Conservation (phyloP, 768 basidiomycete species). For the Candolleomyces efflorescens region DNA sequence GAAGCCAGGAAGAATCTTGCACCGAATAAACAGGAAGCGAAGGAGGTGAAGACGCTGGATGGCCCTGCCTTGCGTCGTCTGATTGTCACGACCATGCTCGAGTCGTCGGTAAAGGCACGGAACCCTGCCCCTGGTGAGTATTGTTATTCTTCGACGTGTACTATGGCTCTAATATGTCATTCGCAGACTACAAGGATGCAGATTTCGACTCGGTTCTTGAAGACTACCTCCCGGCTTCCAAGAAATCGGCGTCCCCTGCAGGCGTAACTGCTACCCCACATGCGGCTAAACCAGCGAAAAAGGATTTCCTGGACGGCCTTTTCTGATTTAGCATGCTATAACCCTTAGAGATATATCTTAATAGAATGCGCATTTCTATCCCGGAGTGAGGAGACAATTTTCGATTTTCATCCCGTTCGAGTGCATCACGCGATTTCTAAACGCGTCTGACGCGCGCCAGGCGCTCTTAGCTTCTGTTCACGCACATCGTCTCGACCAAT, state of each 20-base stretch:
- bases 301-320: slow-evolving; percentile 41
- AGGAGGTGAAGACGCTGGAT: slow-evolving; percentile 42
- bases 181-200: slow-evolving; percentile 35
- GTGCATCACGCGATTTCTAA: too few species aligned
- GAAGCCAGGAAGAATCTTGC: slow-evolving; percentile 25
- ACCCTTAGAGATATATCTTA: background rate
- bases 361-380: background rate
- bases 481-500: background rate
- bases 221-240: slow-evolving; percentile 57
- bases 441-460: too few species aligned
- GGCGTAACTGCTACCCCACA: slow-evolving; percentile 10
- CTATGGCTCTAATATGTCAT: background rate
- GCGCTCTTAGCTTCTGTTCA: too few species aligned
- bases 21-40: slow-evolving; percentile 12
- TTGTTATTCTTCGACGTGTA: background rate
- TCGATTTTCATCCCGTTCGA: too few species aligned
- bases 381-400: too few species aligned
- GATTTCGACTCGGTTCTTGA: slow-evolving; percentile 73
- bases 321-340: slow-evolving; percentile 18
- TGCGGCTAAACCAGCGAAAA: slow-evolving; percentile 20
- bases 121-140: slow-evolving; percentile 38
- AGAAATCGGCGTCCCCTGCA: slow-evolving; percentile 15
- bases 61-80: slow-evolving; percentile 60
- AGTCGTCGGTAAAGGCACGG: slow-evolving; percentile 48
- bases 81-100: slow-evolving; percentile 59